These are phyloP conservation scores for Meripilus lineatus DNA, from an alignment of 1,284 basidiomycete species.

Conservation along the genomic window DNA sequence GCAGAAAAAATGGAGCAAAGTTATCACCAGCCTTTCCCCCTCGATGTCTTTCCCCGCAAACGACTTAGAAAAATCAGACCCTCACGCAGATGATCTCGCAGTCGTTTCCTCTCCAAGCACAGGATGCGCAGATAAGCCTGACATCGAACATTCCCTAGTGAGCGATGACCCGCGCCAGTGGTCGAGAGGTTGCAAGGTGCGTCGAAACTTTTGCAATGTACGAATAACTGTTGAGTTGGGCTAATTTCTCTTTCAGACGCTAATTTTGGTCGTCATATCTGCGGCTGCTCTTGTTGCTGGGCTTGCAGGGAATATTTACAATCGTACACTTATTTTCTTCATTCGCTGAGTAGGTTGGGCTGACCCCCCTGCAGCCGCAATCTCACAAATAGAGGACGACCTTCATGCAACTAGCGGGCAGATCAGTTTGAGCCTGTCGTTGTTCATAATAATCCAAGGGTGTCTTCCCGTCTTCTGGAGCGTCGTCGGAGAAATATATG, in stretches of 20 bases:
- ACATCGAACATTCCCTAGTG: slow-evolving; percentile 7
- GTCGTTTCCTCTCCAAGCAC: too few relatives aligned
- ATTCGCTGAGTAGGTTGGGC: too few relatives aligned
- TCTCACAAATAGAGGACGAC: slow-evolving; percentile 60
- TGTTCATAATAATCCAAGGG: slow-evolving; percentile 82
- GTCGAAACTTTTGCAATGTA: not conserved
- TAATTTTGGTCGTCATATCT: slow-evolving; percentile 53
- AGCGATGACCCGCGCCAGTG: slow-evolving; percentile 6
- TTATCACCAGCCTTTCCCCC: too few relatives aligned
- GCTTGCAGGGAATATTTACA: slow-evolving; percentile 65
- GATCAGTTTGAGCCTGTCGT: slow-evolving; percentile 69
- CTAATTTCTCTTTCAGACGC: slow-evolving; percentile 33
- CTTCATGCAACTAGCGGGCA: slow-evolving; percentile 62
- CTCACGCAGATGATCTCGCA: too few relatives aligned
- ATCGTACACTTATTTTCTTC: too few relatives aligned
- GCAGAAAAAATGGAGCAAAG: too few relatives aligned
- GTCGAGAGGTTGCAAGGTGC: slow-evolving; percentile 5
- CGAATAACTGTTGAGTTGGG: not conserved
- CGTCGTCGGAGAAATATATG: slow-evolving; percentile 75
- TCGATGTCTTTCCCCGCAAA: too few relatives aligned
- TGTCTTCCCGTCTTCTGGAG: slow-evolving; percentile 67
- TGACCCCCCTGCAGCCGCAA: slow-evolving; percentile 43
- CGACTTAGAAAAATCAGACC: too few relatives aligned
- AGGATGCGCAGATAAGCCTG: slow-evolving; percentile 1
- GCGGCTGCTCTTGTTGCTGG: slow-evolving; percentile 67